These are phyloP conservation scores for Juglanconis sp. DNA, from an alignment of 2,329 filamentous ascomycete species.

Conservation along the genomic window DNA sequence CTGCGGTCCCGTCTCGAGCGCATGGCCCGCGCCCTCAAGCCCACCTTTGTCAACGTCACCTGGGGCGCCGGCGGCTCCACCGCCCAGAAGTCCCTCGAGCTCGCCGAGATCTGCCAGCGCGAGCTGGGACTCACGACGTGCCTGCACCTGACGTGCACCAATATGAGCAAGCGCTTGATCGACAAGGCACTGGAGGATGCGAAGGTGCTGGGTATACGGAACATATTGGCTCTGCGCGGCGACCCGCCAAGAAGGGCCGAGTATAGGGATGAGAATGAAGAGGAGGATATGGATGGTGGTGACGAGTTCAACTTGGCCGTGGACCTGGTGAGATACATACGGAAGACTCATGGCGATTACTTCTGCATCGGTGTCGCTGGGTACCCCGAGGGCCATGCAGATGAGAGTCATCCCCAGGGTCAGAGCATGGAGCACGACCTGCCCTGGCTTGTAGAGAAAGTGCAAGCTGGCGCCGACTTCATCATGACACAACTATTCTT, in stretches of 20 bases:
- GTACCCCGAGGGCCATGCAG: slow-evolving; percentile 93
- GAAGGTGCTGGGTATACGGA: slow-evolving; percentile 84
- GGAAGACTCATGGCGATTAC: slow-evolving; percentile 81
- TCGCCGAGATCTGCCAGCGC: slow-evolving; percentile 92
- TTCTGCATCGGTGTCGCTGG: slow-evolving; percentile 94
- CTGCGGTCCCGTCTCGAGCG: slow-evolving; percentile 88
- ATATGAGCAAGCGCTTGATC: slow-evolving; percentile 84
- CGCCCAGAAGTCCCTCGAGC: slow-evolving; percentile 82
- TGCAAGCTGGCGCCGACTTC: slow-evolving; percentile 88
- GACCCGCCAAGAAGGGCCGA: slow-evolving; percentile 89
- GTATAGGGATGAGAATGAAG: slow-evolving; percentile 63
- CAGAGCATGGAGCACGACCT: slow-evolving; percentile 76
- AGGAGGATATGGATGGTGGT: slow-evolving; percentile 66
- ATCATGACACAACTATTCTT: slow-evolving; percentile 99
- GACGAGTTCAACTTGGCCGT: slow-evolving; percentile 84
- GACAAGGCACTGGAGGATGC: slow-evolving; percentile 89
- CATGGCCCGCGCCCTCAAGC: slow-evolving; percentile 87
- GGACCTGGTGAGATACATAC: slow-evolving; percentile 88
- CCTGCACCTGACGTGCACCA: slow-evolving; percentile 94
- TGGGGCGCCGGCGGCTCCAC: slow-evolving; percentile 97
- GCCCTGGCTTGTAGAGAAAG: slow-evolving; percentile 87
- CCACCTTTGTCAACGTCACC: slow-evolving; percentile 94
- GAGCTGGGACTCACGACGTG: slow-evolving; percentile 92
- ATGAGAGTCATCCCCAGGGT: slow-evolving; percentile 75
- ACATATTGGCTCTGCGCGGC: slow-evolving; percentile 87